Evolutionary conservation across 768 basidiomycete species (phyloP).

Genomic region (Lactarius akahatsu): DNA sequence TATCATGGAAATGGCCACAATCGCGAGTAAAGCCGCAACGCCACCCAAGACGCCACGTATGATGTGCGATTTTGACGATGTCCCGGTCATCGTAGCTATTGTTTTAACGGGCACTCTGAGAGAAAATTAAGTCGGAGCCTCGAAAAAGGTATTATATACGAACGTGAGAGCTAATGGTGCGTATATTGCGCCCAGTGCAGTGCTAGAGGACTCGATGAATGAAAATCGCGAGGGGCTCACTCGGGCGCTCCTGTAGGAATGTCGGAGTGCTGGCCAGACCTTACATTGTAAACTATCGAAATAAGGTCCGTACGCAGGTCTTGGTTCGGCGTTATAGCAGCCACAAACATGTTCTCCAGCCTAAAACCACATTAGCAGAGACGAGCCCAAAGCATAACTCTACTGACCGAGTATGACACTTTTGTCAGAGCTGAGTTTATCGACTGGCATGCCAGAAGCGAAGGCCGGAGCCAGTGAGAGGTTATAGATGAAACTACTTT

Average conservation of each 20-base stretch:
- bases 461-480: not conserved
- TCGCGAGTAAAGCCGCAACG: constrained; percentile 1
- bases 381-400: not conserved
- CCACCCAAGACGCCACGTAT: constrained; percentile 14
- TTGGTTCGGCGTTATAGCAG: constrained; percentile 4
- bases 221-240: constrained; percentile 2
- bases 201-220: constrained; percentile 13
- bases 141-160: not conserved
- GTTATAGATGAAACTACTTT: constrained; percentile 13
- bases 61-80: constrained; percentile 2
- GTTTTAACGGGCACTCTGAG: constrained; percentile 3
- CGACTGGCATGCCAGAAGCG: constrained; percentile 14
- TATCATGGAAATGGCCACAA: not conserved
- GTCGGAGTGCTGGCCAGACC: too few species aligned
- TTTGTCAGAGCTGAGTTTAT: not conserved
- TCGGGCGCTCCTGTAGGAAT: not conserved
- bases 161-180: constrained; percentile 31
- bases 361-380: constrained; percentile 5
- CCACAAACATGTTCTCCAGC: constrained; percentile 24
- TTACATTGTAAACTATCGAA: not conserved
- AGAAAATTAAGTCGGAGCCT: not conserved
- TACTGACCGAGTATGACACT: not conserved
- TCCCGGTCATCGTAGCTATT: not conserved
- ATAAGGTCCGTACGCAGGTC: constrained; percentile 15
- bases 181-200: constrained; percentile 30